Evolutionary conservation across 805 yeast species (phyloP).

Genomic region (Cyberlindnera saturnus): DNA sequence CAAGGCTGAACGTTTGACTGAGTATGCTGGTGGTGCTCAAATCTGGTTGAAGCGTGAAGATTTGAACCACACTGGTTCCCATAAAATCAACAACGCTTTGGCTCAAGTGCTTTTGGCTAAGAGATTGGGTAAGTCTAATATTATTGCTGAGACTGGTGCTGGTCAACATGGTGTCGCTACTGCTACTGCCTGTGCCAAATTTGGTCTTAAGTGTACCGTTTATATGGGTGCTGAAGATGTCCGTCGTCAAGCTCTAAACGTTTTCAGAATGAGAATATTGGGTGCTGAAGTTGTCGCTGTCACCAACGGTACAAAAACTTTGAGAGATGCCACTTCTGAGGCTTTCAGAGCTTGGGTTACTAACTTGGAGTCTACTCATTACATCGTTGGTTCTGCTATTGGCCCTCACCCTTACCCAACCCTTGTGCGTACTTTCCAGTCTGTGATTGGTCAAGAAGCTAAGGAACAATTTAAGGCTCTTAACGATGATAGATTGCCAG

Average conservation of each 20-base stretch:
- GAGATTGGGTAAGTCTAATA: constrained; percentile 68
- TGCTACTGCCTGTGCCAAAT: constrained; percentile 87
- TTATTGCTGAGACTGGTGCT: constrained; percentile 90
- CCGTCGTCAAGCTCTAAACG: constrained; percentile 96
- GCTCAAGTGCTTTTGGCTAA: constrained; percentile 78
- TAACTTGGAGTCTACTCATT: constrained; percentile 78
- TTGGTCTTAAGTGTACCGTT: constrained; percentile 89
- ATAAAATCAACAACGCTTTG: constrained; percentile 77
- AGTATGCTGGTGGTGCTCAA: constrained; percentile 88
- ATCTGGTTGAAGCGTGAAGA: constrained; percentile 99
- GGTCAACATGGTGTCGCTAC: constrained; percentile 94
- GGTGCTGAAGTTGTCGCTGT: constrained; percentile 96
- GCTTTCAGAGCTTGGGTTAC: constrained; percentile 97
- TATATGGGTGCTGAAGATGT: constrained; percentile 99
- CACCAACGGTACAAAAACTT: constrained; percentile 88
- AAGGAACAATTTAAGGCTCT: constrained; percentile 80
- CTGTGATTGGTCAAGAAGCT: constrained; percentile 93
- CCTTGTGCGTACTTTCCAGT: constrained; percentile 95
- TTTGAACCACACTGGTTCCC: constrained; percentile 84
- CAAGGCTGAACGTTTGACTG: constrained; percentile 83
- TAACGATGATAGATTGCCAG: constrained; percentile 81
- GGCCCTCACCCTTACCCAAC: constrained; percentile 99
- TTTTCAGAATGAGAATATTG: constrained; percentile 91
- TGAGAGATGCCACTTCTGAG: constrained; percentile 97
- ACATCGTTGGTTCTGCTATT: constrained; percentile 95